Base-by-base conservation (phyloP, 345 rosid species). In the Mangifera indica region DNA sequence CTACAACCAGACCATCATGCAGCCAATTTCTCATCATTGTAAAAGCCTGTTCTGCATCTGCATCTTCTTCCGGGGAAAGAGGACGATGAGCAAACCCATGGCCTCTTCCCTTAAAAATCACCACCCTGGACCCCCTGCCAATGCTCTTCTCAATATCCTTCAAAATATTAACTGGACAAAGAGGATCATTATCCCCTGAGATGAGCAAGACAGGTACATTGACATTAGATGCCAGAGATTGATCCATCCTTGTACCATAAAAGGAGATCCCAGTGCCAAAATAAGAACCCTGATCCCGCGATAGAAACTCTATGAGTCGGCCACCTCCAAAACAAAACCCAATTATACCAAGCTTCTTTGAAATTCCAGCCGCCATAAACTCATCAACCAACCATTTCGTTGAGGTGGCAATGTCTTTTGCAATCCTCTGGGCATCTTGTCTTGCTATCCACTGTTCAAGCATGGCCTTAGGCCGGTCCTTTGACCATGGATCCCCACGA, bases 241-340 rank as follows among this genome's bases (percentile, higher is more conserved):
- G 71, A 74, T 91, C 83, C 53, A 94, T 90, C 73, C 93, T 88
- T 9, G 95, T 94, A 0, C 98, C 97, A 18, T 91, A 94, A 75
- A 94, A 91, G 14, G 95, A 93, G 13, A 88, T 83, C 8, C 93
- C 98, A 7, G 69, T 70, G 24, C 93, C 87, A 49, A 89, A 91
- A 76, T 64, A 71, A 71, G 63, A 72, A 48, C 83, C 86, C 25
- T 75, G 72, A 60, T 93, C 97, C 46, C 71, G 51, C 11, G 93
- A 90, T 71, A 91, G 81, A 14, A 83, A 75, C 3, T 91, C 96
- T 2, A 91, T 74, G 15, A 88, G 88, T 10, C 87, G 75, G 20
- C 97, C 97, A 18, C 94, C 98, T 5, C 96, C 97, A n/a, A 76
- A 90, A 64, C 98, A 93, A 60, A 91, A 91, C 13, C 98, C 97